phyloP scores from a whole-genome alignment of 148 eudicot genomes.

The Salicornia ramosissima region DNA sequence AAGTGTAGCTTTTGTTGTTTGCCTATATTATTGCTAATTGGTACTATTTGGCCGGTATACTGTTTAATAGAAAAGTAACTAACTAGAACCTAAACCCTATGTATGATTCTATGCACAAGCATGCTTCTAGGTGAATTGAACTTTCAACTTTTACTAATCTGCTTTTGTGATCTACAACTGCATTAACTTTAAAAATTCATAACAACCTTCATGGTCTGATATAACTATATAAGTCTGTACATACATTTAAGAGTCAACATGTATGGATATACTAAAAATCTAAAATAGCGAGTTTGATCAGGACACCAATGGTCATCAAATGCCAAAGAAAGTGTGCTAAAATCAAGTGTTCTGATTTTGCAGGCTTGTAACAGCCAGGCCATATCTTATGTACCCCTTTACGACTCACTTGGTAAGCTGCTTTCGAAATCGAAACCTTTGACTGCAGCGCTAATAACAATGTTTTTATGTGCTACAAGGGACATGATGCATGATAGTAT shows the following conservation, averaged over 20 bases:
- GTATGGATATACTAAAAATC: too few species aligned
- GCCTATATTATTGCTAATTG: too few species aligned
- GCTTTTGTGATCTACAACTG: neutral
- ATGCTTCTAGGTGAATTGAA: neutral
- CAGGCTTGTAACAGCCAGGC: constrained; percentile 95
- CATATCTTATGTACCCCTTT: constrained; percentile 77
- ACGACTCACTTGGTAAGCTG: constrained; percentile 87
- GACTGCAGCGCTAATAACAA: neutral
- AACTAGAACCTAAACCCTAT: too few species aligned
- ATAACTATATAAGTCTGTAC: neutral
- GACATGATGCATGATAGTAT: neutral
- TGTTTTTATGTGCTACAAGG: neutral
- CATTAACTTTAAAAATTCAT: neutral
- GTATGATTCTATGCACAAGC: neutral
- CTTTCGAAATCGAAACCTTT: neutral
- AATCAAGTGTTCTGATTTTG: neutral
- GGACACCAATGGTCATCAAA: too few species aligned
- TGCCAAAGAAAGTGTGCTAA: too few species aligned
- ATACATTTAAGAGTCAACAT: too few species aligned
- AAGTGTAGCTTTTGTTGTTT: neutral
- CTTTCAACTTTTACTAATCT: neutral
- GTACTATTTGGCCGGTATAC: constrained; percentile 1
- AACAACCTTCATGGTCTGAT: neutral
- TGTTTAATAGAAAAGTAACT: neutral
- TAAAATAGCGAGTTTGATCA: too few species aligned